These are phyloP conservation scores for Tilletiopsis washingtonensis DNA, from an alignment of 1,284 basidiomycete species.

Conservation along the genomic window DNA sequence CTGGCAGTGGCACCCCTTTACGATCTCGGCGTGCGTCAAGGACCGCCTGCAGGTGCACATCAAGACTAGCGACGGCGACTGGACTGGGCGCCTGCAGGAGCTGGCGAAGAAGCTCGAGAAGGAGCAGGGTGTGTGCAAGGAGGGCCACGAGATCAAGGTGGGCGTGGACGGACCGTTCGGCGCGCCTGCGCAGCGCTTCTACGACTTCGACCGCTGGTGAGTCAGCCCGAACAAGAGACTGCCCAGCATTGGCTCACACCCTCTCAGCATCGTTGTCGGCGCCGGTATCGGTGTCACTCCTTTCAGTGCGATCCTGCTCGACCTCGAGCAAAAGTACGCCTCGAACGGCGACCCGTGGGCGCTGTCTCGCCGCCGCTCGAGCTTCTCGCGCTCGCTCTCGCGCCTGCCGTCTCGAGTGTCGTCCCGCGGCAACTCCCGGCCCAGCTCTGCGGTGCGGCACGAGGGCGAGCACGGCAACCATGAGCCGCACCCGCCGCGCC, in stretches of 20 bases:
- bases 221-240: no score
- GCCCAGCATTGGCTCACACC: no score
- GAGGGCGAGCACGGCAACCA: neutral
- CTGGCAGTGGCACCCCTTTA: slow-evolving; percentile 12
- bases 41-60: slow-evolving; percentile 9
- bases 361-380: neutral
- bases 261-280: slow-evolving; percentile 8
- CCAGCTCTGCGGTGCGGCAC: neutral
- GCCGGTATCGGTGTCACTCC: slow-evolving; percentile 10
- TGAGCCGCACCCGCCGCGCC: neutral
- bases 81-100: slow-evolving; percentile 3
- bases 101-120: neutral
- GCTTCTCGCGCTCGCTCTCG: neutral
- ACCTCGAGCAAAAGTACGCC: slow-evolving; percentile 3
- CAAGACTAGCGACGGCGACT: slow-evolving; percentile 6
- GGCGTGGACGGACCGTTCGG: slow-evolving; percentile 10
- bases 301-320: slow-evolving; percentile 5
- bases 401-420: neutral
- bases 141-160: slow-evolving; percentile 1
- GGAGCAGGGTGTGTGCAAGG: neutral
- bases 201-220: slow-evolving; percentile 4
- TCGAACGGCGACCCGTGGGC: slow-evolving; percentile 1
- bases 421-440: neutral
- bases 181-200: slow-evolving; percentile 10
- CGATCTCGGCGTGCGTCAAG: slow-evolving; percentile 5